phyloP scores from a whole-genome alignment of 1,284 basidiomycete species.

The Cutaneotrichosporon daszewskae region DNA sequence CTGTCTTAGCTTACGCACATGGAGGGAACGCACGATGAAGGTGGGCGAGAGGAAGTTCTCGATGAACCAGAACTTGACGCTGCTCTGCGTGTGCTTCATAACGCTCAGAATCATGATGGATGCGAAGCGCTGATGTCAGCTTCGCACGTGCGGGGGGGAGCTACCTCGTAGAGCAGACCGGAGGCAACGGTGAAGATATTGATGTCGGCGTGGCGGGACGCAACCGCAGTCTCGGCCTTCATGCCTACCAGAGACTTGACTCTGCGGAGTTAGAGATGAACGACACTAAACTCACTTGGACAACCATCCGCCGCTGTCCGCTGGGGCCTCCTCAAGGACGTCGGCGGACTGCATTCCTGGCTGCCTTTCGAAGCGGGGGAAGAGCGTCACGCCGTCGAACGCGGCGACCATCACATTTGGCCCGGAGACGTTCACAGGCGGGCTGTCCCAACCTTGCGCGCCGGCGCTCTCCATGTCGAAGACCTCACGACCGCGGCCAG shows the following conservation, averaged over 20 bases:
- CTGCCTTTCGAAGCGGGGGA: conserved; percentile 67
- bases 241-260: conserved; percentile 39
- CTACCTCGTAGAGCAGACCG: conserved; percentile 88
- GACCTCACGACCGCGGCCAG: conserved; percentile 72
- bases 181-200: conserved; percentile 99
- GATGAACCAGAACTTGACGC: conserved; percentile 99
- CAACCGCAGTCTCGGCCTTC: conserved; percentile 25
- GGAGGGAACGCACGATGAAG: too few species aligned
- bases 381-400: conserved; percentile 82
- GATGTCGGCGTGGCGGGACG: conserved; percentile 64
- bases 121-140: conserved; percentile 74
- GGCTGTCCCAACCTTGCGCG: conserved; percentile 75
- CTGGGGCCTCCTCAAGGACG: conserved; percentile 54
- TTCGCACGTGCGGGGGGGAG: neutral
- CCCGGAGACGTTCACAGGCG: conserved; percentile 59
- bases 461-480: conserved; percentile 78
- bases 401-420: conserved; percentile 68
- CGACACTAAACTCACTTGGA: conserved; percentile 21
- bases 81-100: conserved; percentile 82
- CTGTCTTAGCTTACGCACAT: conserved; percentile 61
- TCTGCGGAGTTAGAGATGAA: neutral
- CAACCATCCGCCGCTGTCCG: conserved; percentile 17
- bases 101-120: conserved; percentile 98
- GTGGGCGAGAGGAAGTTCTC: conserved; percentile 96
- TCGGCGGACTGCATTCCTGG: conserved; percentile 75